Evolutionary conservation across 768 basidiomycete species (phyloP).

Genomic region (Tylopilus vinaceipallidus): DNA sequence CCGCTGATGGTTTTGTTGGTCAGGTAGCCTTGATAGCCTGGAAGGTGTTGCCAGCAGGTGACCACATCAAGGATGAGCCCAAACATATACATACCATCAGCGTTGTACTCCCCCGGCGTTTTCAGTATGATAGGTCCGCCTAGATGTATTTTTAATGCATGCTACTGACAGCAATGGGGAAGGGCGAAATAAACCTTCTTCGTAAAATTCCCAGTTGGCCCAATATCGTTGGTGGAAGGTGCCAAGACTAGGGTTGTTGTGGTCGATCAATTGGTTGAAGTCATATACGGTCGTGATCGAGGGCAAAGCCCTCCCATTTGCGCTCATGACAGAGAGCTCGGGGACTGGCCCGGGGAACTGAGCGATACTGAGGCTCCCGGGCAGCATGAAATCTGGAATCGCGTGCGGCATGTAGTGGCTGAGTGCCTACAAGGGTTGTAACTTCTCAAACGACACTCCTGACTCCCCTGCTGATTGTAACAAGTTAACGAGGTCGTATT

Average conservation of each 20-base stretch:
- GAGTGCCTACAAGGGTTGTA: no score
- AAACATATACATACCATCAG: slow-evolving; percentile 34
- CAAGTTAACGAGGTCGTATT: no score
- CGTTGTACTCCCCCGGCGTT: slow-evolving; percentile 67
- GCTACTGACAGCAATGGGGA: neutral
- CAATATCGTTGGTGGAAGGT: slow-evolving; percentile 80
- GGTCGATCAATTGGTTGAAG: slow-evolving; percentile 40
- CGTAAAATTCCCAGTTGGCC: slow-evolving; percentile 66
- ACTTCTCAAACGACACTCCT: no score
- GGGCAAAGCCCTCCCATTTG: slow-evolving; percentile 26
- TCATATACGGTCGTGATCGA: slow-evolving; percentile 27
- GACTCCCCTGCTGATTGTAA: no score
- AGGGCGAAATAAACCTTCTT: slow-evolving; percentile 38
- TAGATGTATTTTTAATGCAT: neutral
- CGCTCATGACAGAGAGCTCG: slow-evolving; percentile 12
- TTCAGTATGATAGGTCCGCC: slow-evolving; percentile 28
- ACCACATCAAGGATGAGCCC: neutral
- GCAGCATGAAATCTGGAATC: slow-evolving; percentile 19
- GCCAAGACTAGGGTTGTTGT: slow-evolving; percentile 54
- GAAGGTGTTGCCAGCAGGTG: neutral
- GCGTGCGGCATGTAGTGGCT: no score
- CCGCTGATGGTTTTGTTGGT: slow-evolving; percentile 65
- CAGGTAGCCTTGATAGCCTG: slow-evolving; percentile 46
- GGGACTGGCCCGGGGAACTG: slow-evolving; percentile 7
- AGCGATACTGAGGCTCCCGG: slow-evolving; percentile 16